Evolutionary conservation across 495 filamentous ascomycete genomes (phyloP), one percentile per base, ranked within the genome.

Genomic region (Penicillium desertorum): DNA sequence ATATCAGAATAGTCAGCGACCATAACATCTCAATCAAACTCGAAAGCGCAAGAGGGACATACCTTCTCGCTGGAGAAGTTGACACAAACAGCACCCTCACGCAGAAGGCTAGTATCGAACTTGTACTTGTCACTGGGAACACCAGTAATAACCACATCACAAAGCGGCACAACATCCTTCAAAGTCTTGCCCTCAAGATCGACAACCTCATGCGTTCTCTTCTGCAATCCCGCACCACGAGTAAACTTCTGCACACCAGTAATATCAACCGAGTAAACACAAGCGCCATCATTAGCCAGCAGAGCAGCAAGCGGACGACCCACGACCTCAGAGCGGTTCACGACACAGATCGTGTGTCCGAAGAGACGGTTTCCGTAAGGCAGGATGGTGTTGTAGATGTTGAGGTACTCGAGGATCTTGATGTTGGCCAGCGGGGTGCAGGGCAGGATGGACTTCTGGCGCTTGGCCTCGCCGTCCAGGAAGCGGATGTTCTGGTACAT

Each of bases 401-500:
- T 86, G 58, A 97, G 82, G 75, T 96, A 86, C 72, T 98, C 94
- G 41, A 98, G 83, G 61, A 96, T 91, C 82, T 98, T 98, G 74
- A 98, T 86, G 57, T 95, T 85, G 29, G 94, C 94, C 32, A 98
- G 81, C 20, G 94, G 94, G 1, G 94, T 98, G 79, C 94, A 98
- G 14, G 94, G 94, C 20, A 98, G 80, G 44, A 98, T 88, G 50
- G 86, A 93, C 72, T 98, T 98, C 71, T 90, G 88, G 44, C 74
- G 76, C 70, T 92, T 89, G 29, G 76, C 66, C 19, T 86, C 84
- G 12, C 81, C 76, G 76, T 98, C 94, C 34, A 98, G 80, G 77
- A 91, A 97, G 48, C 94, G 90, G 65, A 94, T 83, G 75, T 98
- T 98, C 79, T 97, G 88, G 79, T 97, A 98, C 91, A 98, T 96